A percentile compares a stretch with the other conserved stretches of the same genome.
Conservation (phyloP, 768 basidiomycete species). For the Naganishia randhawae region DNA sequence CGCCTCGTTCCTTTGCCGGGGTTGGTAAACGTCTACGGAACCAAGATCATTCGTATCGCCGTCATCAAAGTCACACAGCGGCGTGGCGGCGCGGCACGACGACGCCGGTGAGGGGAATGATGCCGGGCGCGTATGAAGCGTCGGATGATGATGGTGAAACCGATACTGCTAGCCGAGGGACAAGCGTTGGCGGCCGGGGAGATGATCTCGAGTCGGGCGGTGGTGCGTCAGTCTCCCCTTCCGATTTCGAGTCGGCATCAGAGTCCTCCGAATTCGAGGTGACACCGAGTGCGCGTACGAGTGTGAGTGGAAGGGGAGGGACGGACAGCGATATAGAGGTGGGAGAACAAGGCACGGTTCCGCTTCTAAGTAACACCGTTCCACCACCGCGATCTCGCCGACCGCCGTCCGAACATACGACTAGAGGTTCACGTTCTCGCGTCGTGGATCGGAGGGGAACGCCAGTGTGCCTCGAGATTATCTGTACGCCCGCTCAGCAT, state of each 20-base stretch:
- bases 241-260: not conserved
- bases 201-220: slow-evolving; percentile 18
- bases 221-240: no score
- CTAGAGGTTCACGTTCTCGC: no score
- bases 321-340: not conserved
- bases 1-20: slow-evolving; percentile 13
- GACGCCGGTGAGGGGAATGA: not conserved
- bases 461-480: slow-evolving; percentile 40
- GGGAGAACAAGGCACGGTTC: not conserved
- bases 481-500: slow-evolving; percentile 50
- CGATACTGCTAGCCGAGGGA: no score
- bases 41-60: no score
- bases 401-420: no score
- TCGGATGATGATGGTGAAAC: not conserved
- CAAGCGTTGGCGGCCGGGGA: no score
- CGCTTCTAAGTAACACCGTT: not conserved
- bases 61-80: no score
- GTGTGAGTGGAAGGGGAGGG: not conserved
- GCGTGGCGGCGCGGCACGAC: not conserved
- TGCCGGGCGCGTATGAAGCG: not conserved
- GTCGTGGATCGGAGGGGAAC: not conserved
- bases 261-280: not conserved
- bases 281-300: not conserved
- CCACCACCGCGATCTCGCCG: not conserved
- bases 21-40: no score